phyloP scores from a whole-genome alignment of 1,284 basidiomycete species.

The Coniophora puteana region DNA sequence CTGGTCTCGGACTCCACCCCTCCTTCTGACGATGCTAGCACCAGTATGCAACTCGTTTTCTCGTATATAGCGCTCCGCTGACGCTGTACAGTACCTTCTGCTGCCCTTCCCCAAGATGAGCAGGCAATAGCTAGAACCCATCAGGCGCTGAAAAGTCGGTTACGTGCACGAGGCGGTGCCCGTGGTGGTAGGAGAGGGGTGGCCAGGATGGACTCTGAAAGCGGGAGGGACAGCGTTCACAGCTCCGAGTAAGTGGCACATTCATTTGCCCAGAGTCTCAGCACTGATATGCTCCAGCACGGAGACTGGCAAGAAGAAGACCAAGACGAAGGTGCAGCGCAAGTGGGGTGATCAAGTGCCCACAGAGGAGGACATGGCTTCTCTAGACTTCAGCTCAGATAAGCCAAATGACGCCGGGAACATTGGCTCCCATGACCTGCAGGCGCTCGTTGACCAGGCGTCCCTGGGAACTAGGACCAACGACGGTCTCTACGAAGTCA shows the following conservation, averaged over 20 bases:
- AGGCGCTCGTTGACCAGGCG: slow-evolving; percentile 69
- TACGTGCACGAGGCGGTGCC: slow-evolving; percentile 65
- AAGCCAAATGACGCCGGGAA: slow-evolving; percentile 34
- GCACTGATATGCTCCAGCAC: slow-evolving; percentile 39
- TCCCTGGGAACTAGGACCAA: slow-evolving; percentile 78
- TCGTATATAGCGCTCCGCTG: slow-evolving; percentile 5
- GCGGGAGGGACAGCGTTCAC: slow-evolving; percentile 58
- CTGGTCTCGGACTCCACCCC: slow-evolving; percentile 42
- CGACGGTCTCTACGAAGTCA: slow-evolving; percentile 91
- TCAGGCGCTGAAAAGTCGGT: slow-evolving; percentile 81
- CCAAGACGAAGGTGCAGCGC: slow-evolving; percentile 74
- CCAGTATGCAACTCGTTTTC: slow-evolving; percentile 13
- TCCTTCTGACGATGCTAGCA: slow-evolving; percentile 58
- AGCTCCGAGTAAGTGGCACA: slow-evolving; percentile 68
- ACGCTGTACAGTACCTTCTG: slow-evolving; percentile 48
- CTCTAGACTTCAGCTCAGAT: slow-evolving; percentile 79
- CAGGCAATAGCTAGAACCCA: slow-evolving; percentile 92
- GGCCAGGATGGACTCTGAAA: slow-evolving; percentile 48
- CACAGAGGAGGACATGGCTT: slow-evolving; percentile 83
- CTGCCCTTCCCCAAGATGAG: slow-evolving; percentile 66
- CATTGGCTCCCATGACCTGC: slow-evolving; percentile 44
- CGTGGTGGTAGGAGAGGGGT: slow-evolving; percentile 50
- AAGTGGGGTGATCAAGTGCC: slow-evolving; percentile 89
- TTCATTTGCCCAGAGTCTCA: slow-evolving; percentile 10
- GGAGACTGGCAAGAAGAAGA: slow-evolving; percentile 59